These are phyloP conservation scores for Hammondia hammondi DNA, from an alignment of 169 alveolate genomes.

Conservation along the genomic window DNA sequence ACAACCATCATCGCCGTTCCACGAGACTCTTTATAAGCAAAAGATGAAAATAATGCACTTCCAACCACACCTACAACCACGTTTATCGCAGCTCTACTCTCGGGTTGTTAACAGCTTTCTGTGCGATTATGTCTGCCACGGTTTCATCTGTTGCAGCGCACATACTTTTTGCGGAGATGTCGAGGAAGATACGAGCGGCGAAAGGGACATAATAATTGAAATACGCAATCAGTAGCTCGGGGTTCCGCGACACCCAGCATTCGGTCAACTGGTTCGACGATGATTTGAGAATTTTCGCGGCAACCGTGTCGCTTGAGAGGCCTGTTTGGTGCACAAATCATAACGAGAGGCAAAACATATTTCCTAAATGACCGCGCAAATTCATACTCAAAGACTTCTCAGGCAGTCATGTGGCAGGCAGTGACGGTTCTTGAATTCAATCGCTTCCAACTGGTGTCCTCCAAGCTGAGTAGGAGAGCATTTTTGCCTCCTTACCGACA, in stretches of 20 bases:
- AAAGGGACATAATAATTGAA: conserved; percentile 28
- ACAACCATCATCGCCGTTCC: no score
- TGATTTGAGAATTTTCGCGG: not conserved
- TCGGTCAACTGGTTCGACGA: conserved; percentile 23
- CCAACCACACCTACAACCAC: not conserved
- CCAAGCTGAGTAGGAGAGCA: not conserved
- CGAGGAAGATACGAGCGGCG: conserved; percentile 34
- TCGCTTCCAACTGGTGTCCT: no score
- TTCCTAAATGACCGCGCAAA: no score
- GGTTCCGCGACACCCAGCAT: conserved; percentile 45
- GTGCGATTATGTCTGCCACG: not conserved
- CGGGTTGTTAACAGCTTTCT: not conserved
- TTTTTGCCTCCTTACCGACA: not conserved
- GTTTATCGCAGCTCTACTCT: conserved; percentile 22
- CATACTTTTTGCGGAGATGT: conserved; percentile 13
- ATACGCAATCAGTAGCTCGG: conserved; percentile 27
- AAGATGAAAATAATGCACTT: no score
- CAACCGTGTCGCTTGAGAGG: conserved; percentile 18
- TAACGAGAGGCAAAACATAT: not conserved
- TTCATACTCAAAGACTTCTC: no score
- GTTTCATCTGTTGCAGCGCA: conserved; percentile 46
- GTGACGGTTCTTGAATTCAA: no score
- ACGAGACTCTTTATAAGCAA: no score
- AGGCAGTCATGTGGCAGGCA: no score
- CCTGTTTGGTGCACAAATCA: not conserved